Evolutionary conservation across 176 grass and related monocot genomes (phyloP), one percentile per base, ranked within the genome.

Genomic region (Bromus sterilis): DNA sequence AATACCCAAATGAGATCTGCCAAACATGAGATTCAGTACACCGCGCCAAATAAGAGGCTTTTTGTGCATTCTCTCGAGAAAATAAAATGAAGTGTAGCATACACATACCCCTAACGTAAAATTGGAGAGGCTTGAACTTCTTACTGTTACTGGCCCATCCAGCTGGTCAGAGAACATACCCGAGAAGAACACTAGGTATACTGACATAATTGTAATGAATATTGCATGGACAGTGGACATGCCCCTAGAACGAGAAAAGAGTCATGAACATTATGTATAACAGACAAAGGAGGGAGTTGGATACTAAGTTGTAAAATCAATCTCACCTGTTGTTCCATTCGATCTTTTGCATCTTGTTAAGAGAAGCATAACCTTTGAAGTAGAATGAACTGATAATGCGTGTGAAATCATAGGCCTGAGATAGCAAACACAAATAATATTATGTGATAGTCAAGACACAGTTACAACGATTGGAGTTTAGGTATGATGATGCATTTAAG

Each of bases 241-340:
- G 69, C 92, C 95, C 86, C 95, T 98, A 60, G 34, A 85, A 83
- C 1, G n/a, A 73, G 18, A 80, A 69, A 80, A 80, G 5, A 25
- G 55, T 76, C 41, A 87, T 71, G 25, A 80, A 20, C 64, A 84
- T 37, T 36, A 11, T 7, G 23, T 49, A 12, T 31, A 59, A 60
- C 23, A 76, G 51, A 60, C 23, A 76, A 29, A 41, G 33, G 13
- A 57, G 40, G 30, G 7, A 60, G 9, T 44, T 51, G 51, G 21
- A 83, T 76, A 83, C 11, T 61, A 62, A 48, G 72, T 49, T 80
- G 48, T 34, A 33, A 26, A 76, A 20, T 26, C 51, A 42, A 34
- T 42, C 71, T 80, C 74, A 95, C 95, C 95, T 88, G 60, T 98
- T 98, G 76, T 93, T 98, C 95, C 95, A 98, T 85, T 98, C 95